phyloP scores from a whole-genome alignment of 345 rosid species.

The Gynandropsis gynandra region DNA sequence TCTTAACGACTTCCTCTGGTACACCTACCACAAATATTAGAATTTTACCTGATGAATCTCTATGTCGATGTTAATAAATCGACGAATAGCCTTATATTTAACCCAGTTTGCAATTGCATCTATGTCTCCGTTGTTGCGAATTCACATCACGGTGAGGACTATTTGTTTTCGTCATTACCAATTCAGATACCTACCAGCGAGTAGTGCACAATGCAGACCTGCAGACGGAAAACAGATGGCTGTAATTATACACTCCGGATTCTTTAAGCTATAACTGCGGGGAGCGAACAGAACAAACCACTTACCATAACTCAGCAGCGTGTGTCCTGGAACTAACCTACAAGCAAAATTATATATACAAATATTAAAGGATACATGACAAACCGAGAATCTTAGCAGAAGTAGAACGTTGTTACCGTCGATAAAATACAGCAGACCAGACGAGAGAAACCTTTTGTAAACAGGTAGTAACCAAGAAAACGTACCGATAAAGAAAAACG shows the following conservation, averaged over 20 bases:
- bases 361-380: background rate
- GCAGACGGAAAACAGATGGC: conserved; percentile 23
- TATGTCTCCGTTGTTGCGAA: too few species aligned
- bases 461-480: conserved; percentile 9
- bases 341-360: conserved; percentile 18
- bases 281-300: conserved; percentile 3
- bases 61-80: background rate
- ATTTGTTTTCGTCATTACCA: background rate
- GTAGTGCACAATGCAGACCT: conserved; percentile 86
- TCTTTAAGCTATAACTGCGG: conserved; percentile 3
- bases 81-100: conserved; percentile 1
- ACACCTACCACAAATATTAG: conserved; percentile 42
- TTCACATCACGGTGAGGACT: too few species aligned
- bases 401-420: too few species aligned
- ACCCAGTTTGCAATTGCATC: too few species aligned
- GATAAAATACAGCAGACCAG: too few species aligned
- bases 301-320: conserved; percentile 83
- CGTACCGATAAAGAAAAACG: conserved; percentile 81
- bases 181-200: conserved; percentile 53
- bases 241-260: conserved; percentile 11
- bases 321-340: conserved; percentile 83
- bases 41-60: background rate
- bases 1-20: conserved; percentile 68
- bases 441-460: background rate
- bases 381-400: background rate